These are phyloP conservation scores for Naumovozyma baii DNA, from an alignment of 805 yeast genomes.

Conservation along the genomic window DNA sequence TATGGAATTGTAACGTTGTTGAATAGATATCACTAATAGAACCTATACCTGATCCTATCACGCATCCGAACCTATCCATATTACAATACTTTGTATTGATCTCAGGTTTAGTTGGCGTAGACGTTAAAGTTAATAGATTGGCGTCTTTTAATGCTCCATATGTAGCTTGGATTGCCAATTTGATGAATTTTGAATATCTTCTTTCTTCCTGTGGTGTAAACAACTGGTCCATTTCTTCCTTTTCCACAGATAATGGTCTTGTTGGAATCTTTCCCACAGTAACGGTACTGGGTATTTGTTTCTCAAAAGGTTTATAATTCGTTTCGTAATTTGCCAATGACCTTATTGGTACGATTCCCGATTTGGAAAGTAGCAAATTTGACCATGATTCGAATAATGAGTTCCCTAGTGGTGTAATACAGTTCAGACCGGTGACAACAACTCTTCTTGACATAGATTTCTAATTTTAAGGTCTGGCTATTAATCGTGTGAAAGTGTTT, in stretches of 20 bases:
- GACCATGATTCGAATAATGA: constrained; percentile 50
- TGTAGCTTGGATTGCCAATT: constrained; percentile 70
- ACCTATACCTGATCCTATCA: constrained; percentile 92
- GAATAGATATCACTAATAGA: constrained; percentile 60
- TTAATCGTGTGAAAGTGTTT: no score
- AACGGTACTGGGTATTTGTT: constrained; percentile 47
- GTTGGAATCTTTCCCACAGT: constrained; percentile 68
- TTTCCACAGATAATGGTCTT: constrained; percentile 4
- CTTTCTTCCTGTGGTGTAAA: constrained; percentile 40
- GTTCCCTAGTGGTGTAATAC: constrained; percentile 77
- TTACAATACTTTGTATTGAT: constrained; percentile 22
- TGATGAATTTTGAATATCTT: constrained; percentile 62
- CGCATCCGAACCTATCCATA: constrained; percentile 44
- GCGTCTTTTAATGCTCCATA: constrained; percentile 71
- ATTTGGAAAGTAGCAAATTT: constrained; percentile 38
- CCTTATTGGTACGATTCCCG: constrained; percentile 52
- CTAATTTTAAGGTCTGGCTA: no score
- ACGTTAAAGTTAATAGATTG: constrained; percentile 35
- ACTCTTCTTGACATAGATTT: constrained; percentile 45
- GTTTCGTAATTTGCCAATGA: constrained; percentile 27
- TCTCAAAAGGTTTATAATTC: constrained; percentile 34
- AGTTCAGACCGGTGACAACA: constrained; percentile 86
- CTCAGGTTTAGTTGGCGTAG: constrained; percentile 22
- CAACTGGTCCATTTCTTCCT: constrained; percentile 33
- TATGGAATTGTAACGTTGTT: constrained; percentile 32